Percentiles rank a stretch among this genome's conserved stretches.
phyloP scores from a whole-genome alignment of 2,329 filamentous ascomycete genomes.

The Zasmidium cellare region DNA sequence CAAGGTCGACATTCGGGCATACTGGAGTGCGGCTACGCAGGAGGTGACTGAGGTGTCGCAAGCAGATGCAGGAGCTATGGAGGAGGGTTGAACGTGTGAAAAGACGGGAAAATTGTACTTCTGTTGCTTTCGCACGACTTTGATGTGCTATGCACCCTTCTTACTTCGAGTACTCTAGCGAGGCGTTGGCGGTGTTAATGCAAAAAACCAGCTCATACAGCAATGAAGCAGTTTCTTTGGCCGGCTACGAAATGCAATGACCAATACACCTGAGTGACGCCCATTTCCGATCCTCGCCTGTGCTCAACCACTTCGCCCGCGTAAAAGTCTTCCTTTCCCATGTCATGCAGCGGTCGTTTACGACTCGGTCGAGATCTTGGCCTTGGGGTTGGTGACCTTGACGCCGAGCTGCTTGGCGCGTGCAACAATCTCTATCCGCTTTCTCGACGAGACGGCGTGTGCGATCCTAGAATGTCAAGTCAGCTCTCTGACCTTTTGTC shows the following conservation, averaged over 20 bases:
- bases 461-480: conserved; percentile 69
- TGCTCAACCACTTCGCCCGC: conserved; percentile 14
- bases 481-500: conserved; percentile 32
- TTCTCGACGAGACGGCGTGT: conserved; percentile 96
- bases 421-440: conserved; percentile 96
- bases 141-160: conserved; percentile 24
- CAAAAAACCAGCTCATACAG: conserved; percentile 16
- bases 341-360: conserved; percentile 36
- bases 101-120: conserved; percentile 12
- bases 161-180: conserved; percentile 25
- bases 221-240: conserved; percentile 3
- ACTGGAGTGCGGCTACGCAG: conserved; percentile 37
- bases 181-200: conserved; percentile 32
- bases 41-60: conserved; percentile 34
- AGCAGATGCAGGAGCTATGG: conserved; percentile 27
- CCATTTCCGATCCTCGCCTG: conserved; percentile 18
- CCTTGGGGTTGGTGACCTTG: conserved; percentile 99
- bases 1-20: conserved; percentile 72
- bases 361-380: conserved; percentile 94
- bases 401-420: conserved; percentile 97
- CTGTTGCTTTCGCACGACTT: conserved; percentile 23
- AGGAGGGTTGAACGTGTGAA: conserved; percentile 27
- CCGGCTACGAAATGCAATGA: conserved; percentile 22
- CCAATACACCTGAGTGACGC: conserved; percentile 18
- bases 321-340: conserved; percentile 13